Conservation (phyloP, 1,139 yeast species). For the Komagataea norvegica region DNA sequence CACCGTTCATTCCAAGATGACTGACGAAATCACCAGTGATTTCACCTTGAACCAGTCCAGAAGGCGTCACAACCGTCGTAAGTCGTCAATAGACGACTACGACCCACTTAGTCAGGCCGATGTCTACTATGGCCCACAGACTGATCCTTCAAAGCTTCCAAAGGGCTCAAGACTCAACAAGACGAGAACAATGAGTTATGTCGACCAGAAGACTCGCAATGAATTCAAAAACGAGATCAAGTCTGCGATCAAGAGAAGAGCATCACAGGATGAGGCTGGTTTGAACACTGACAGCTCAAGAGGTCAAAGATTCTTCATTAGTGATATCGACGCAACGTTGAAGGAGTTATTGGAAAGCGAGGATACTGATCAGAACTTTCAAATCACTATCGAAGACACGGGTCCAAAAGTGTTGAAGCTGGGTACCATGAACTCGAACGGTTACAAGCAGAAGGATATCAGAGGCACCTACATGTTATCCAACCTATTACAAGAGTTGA, state of each 20-base stretch:
- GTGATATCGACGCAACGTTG: conserved; percentile 71
- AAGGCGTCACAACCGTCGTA: conserved; percentile 21
- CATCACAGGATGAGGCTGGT: conserved; percentile 58
- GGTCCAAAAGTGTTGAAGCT: conserved; percentile 87
- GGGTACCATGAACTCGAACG: conserved; percentile 83
- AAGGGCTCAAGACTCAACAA: conserved; percentile 38
- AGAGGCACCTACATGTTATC: conserved; percentile 92
- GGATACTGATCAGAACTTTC: conserved; percentile 83
- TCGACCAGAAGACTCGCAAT: conserved; percentile 25
- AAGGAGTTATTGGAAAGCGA: conserved; percentile 66
- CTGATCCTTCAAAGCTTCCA: conserved; percentile 46
- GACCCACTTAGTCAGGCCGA: conserved; percentile 70
- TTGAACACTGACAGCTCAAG: conserved; percentile 29
- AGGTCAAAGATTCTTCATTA: conserved; percentile 58
- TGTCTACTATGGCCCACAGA: conserved; percentile 62
- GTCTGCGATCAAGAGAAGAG: conserved; percentile 44
- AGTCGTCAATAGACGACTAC: conserved; percentile 38
- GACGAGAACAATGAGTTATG: conserved; percentile 45
- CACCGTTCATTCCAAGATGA: conserved; percentile 1
- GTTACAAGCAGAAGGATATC: conserved; percentile 65
- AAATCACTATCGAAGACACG: conserved; percentile 86
- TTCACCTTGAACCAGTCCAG: conserved; percentile 11
- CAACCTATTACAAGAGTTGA: conserved; percentile 81
- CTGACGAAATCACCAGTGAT: conserved; percentile 8
- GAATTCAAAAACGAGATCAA: conserved; percentile 20